phyloP scores from a whole-genome alignment of 345 rosid genomes.

The Populus simonii region DNA sequence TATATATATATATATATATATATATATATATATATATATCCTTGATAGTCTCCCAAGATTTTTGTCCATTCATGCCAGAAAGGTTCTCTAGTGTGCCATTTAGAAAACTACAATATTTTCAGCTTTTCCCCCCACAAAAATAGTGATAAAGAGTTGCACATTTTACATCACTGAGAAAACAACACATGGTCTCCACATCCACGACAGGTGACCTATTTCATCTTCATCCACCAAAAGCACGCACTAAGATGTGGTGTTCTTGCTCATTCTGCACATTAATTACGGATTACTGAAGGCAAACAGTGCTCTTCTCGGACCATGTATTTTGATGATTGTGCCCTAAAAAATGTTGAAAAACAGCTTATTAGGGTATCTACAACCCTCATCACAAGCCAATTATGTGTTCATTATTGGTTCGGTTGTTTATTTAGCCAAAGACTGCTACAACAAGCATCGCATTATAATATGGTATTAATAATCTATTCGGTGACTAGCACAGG shows the following conservation, averaged over 20 bases:
- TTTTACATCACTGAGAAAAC: not conserved
- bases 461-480: not conserved
- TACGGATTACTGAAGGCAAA: no score
- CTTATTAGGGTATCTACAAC: not conserved
- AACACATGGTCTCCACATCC: conserved; percentile 32
- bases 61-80: conserved; percentile 3
- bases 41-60: conserved; percentile 5
- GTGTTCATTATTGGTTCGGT: not conserved
- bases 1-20: no score
- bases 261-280: not conserved
- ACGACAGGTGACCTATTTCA: conserved; percentile 22
- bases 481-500: no score
- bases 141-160: not conserved
- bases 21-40: no score
- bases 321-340: not conserved
- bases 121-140: conserved; percentile 26
- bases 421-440: not conserved
- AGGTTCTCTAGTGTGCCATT: conserved; percentile 17
- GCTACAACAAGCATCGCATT: not conserved
- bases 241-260: conserved; percentile 3
- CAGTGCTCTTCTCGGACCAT: not conserved
- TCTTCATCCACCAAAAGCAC: conserved; percentile 22
- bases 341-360: not conserved
- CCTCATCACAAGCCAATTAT: conserved; percentile 8
- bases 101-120: conserved; percentile 24